Evolutionary conservation across 495 filamentous ascomycete species (phyloP), one percentile per base, ranked within the genome.

Genomic region (Penicillium lividum): DNA sequence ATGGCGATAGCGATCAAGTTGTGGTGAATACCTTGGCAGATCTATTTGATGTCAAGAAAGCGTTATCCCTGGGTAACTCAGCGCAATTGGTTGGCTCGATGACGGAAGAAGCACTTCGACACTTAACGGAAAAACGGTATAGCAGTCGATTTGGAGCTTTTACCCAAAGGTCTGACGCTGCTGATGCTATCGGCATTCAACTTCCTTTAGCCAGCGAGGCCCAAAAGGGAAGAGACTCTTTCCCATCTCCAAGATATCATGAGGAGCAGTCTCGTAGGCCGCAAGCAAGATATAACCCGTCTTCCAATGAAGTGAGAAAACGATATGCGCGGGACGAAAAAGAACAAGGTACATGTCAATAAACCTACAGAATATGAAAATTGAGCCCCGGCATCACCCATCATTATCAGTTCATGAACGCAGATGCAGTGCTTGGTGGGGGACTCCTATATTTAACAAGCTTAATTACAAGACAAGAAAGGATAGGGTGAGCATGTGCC

Each of bases 11-110:
- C 56, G 71, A 72, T 58, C 69, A 72, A 67, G 63, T 70, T 27
- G 69, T 72, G 57, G 59, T 74, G 63, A 74, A 57, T 57, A 72
- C 67, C 27, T 60, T 74, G 52, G 65, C 67, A 40, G 67, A 70
- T 67, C 62, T 72, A 56, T 74, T 74, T 56, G 57, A 69, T 58
- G 58, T 74, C 45, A 56, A 61, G 49, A 70, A 67, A 60, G 67
- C 58, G 40, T 51, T 57, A 46, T 64, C 69, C 7, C 66, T 31
- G 51, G 65, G 43, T 18, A 63, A 64, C 27, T 68, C 71, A 44
- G 60, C 60, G 28, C 67, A 72, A 49, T 46, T 74, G 16, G 62
- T 74, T 59, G 69, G 69, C 40, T 70, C 69, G 54, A 71, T 67
- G 66, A 53, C 56, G 18, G 54, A 51, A 22, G 66, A 65, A 54